Evolutionary conservation across 1,284 basidiomycete genomes (phyloP), one percentile per base, ranked within the genome.

Genomic region (Ustilago shanxiensis): DNA sequence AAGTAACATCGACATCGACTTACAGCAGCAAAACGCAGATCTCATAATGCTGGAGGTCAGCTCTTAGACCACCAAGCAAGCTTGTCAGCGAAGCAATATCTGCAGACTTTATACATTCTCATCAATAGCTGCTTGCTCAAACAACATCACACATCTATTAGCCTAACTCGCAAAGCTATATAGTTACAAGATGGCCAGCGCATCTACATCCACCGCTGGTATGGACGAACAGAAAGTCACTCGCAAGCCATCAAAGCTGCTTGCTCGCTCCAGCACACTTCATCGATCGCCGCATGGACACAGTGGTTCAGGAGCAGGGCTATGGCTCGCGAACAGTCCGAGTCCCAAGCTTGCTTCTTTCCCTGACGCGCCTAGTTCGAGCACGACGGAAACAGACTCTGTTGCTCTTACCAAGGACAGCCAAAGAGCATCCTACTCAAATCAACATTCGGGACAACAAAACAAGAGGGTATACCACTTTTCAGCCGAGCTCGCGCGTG

Each of bases 271-370:
- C 54, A 66, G 47, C 39, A 76, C 73, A 2, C 51, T 72, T 28
- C 63, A 77, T 44, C 74, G 74, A 31, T 69, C 69, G 44, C 69
- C 74, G 11, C 74, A 77, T 41, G n/a, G 60, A 28, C 69, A 72
- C 50, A 77, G 74, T 59, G 74, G 74, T 39, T 77, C 74, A 2
- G 74, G 74, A 10, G 74, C 69, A 9, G 69, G 74, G 9, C 56
- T 77, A 1, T 77, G 74, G 74, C 74, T 77, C 11, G 69, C 74
- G 56, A 72, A 72, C 66, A 77, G 65, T 24, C 62, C 66, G 3
- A 72, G 66, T 18, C 62, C 71, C 8, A 60, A 61, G 14, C 37
- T 35, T 16, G 49, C 58, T 18, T 44, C 50, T 13, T 64, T 65
- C 11, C 53, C 71, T 33, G 53, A 66, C 16, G 22, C 49, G 13